Evolutionary conservation across 2,329 filamentous ascomycete species (phyloP).

Genomic region (Tolypocladium cylindrosporum): DNA sequence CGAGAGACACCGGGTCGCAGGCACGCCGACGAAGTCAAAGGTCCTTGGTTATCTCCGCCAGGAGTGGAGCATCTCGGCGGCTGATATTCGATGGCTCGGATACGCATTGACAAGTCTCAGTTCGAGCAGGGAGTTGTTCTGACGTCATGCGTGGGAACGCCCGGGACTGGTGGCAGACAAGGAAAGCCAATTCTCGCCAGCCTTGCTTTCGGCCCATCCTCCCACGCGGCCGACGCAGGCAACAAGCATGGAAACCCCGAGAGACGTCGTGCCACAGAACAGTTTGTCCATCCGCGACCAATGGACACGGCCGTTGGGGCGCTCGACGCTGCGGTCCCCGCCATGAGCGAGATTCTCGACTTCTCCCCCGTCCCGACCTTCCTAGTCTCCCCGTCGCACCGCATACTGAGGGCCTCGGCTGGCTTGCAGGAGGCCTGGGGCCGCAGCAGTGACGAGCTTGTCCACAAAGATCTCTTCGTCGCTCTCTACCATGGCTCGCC

Average conservation of each 20-base stretch:
- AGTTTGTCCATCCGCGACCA: not conserved
- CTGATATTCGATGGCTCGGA: no score
- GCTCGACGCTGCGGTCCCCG: not conserved
- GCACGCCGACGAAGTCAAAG: no score
- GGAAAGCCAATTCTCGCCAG: not conserved
- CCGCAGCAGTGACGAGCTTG: constrained; percentile 12
- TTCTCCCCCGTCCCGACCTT: constrained; percentile 19
- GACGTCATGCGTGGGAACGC: no score
- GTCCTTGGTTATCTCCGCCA: no score
- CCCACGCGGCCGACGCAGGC: not conserved
- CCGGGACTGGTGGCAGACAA: no score
- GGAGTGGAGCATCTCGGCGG: no score
- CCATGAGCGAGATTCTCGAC: constrained; percentile 14
- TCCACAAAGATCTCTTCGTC: constrained; percentile 16
- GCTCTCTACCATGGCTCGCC: constrained; percentile 16
- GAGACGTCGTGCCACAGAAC: not conserved
- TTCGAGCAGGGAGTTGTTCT: no score
- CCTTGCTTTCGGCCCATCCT: not conserved
- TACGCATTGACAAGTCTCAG: no score
- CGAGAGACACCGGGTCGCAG: no score
- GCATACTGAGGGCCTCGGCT: constrained; percentile 18
- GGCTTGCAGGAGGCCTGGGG: constrained; percentile 18
- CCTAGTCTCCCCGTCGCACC: constrained; percentile 18
- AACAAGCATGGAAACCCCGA: not conserved
- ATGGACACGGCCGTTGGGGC: not conserved